A percentile compares a stretch with the other conserved stretches of the same genome.
These are phyloP conservation scores for Talaromyces nanjingensis DNA, from an alignment of 495 filamentous ascomycete species.

Conservation along the genomic window DNA sequence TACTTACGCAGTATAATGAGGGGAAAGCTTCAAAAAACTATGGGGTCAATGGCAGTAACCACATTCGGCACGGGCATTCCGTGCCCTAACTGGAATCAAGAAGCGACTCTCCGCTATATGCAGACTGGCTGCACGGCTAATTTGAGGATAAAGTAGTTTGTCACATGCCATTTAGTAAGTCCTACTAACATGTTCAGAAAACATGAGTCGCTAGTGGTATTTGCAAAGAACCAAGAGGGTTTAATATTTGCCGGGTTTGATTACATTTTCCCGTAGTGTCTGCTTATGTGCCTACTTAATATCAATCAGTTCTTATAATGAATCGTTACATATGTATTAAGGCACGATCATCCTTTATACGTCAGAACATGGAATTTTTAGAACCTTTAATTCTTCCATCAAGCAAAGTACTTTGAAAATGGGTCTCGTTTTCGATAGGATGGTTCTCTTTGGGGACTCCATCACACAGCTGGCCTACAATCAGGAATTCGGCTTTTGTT, in stretches of 20 bases:
- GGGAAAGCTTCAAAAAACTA: not conserved
- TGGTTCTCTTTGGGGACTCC: slow-evolving; percentile 77
- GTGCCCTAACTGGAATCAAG: not conserved
- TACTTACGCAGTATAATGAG: not conserved
- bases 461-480: slow-evolving; percentile 58
- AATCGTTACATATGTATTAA: too few relatives aligned
- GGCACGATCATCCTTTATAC: too few relatives aligned
- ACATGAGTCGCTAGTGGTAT: not conserved
- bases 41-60: not conserved
- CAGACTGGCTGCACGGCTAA: not conserved
- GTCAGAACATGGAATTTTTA: too few relatives aligned
- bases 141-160: not conserved
- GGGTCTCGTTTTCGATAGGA: slow-evolving; percentile 44
- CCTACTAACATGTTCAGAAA: too few relatives aligned
- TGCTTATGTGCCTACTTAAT: too few relatives aligned
- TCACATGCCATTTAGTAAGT: not conserved
- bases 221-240: not conserved
- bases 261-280: too few relatives aligned
- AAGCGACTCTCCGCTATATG: not conserved
- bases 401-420: not conserved
- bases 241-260: too few relatives aligned
- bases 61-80: not conserved
- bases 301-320: too few relatives aligned
- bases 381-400: not conserved
- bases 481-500: slow-evolving; percentile 56